Evolutionary conservation across 345 rosid genomes (phyloP), one percentile per base, ranked within the genome.

Genomic region (Anacardium occidentale): DNA sequence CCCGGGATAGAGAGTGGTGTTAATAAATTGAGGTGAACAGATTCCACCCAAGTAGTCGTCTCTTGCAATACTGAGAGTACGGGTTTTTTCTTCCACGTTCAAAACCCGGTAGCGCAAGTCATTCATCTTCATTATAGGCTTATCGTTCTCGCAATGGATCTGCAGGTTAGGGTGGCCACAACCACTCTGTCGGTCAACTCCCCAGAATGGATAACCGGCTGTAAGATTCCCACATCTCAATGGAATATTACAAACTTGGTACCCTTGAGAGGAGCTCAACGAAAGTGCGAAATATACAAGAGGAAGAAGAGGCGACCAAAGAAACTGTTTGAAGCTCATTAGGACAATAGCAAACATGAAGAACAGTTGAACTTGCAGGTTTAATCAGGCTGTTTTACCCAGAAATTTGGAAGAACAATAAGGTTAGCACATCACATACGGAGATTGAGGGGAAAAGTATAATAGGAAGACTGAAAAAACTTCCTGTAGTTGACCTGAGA

Each of bases 111-210:
- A 78, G 1, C 10, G 48, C 24, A 65, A 26, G 11, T 42, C 48
- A 75, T 44, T 12, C 11, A 54, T 54, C 58, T 4, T 21, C 58
- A 54, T 54, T 2, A 7, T n/a, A n/a, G 58, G 9, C 24, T 1
- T 6, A 54, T 21, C 58, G 3, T 54, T 7, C 58, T n/a, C 25
- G 8, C 86, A 83, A 9, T 14, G 12, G 26, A 80, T 79, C 68
- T 71, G 26, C 14, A 78, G 69, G 22, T 45, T 75, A 0, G 83
- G 75, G 61, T 45, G 42, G 66, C 86, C 82, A 15, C 86, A 83
- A 13, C 2, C 42, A n/a, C 25, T n/a, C 58, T 3, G 10, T 20
- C 22, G 11, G 6, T 18, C 9, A 20, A 1, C 25, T 54, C 25
- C 25, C 25, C 25, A 54, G 58, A 18, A 21, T 0, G 26, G 58